Evolutionary conservation across 139 green algal genomes (phyloP).

Genomic region (Chlamydomonas sphaeroides): DNA sequence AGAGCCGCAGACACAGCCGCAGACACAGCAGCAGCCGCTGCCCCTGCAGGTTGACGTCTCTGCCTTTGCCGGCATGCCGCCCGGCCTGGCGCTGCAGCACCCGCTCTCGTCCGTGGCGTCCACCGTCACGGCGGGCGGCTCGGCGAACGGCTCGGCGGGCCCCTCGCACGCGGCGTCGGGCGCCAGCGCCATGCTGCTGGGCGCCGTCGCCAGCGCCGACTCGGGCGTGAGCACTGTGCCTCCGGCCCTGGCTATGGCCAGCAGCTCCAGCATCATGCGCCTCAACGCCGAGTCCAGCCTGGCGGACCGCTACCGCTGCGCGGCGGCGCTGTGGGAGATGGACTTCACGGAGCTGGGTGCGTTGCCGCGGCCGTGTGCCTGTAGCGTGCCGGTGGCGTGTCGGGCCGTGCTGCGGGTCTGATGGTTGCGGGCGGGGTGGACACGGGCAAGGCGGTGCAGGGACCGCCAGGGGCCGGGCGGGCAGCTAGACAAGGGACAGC

Average conservation of each 20-base stretch:
- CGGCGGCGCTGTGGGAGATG: conserved; percentile 64
- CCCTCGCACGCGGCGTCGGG: conserved; percentile 10
- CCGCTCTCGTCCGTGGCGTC: neutral
- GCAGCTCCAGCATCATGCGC: neutral
- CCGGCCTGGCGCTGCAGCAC: too few species aligned
- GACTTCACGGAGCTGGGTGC: conserved; percentile 58
- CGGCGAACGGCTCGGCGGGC: neutral
- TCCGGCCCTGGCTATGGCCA: neutral
- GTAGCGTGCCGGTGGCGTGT: too few species aligned
- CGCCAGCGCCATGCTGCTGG: too few species aligned
- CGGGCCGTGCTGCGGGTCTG: too few species aligned
- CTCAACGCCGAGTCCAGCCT: conserved; percentile 1
- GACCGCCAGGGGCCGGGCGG: too few species aligned
- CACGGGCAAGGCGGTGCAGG: too few species aligned
- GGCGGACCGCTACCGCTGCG: conserved; percentile 53
- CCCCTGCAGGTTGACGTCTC: too few species aligned
- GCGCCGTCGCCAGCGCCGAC: neutral
- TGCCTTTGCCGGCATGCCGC: neutral
- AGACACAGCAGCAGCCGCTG: too few species aligned
- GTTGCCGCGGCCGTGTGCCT: too few species aligned
- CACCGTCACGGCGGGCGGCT: neutral
- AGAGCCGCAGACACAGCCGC: too few species aligned
- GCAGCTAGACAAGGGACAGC: too few species aligned
- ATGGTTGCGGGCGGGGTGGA: too few species aligned
- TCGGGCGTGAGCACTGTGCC: neutral